Conservation (phyloP, 148 eudicot genomes). For the Gaultheria prostrata region DNA sequence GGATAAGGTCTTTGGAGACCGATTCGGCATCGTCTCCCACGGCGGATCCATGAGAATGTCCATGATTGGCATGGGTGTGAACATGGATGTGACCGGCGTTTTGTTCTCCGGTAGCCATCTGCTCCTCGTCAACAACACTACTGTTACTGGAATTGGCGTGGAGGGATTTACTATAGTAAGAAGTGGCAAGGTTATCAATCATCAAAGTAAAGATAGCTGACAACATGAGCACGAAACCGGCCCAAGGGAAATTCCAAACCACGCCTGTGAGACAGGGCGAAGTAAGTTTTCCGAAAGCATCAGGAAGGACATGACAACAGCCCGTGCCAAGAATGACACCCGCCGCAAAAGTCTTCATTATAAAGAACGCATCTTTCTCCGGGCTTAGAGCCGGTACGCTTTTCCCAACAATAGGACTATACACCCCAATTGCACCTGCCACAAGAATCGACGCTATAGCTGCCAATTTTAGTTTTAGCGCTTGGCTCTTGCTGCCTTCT, state of each 20-base stretch:
- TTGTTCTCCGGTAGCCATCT: not conserved
- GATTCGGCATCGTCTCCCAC: not conserved
- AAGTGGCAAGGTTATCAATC: not conserved
- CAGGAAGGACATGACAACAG: not conserved
- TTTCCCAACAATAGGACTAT: not conserved
- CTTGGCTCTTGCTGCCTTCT: not conserved
- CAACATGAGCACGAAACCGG: not conserved
- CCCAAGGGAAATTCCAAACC: not conserved
- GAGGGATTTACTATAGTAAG: not conserved
- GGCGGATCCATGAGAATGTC: not conserved
- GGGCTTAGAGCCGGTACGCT: not conserved
- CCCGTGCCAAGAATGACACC: not conserved
- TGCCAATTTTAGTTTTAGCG: not conserved
- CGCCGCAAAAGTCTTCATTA: not conserved
- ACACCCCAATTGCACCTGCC: not conserved
- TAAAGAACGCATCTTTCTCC: not conserved
- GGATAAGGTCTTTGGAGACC: not conserved
- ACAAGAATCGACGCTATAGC: not conserved
- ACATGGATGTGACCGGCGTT: not conserved
- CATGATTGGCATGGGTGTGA: not conserved
- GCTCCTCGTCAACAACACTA: not conserved
- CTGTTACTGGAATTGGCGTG: not conserved
- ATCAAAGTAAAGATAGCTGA: not conserved
- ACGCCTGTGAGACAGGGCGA: not conserved
- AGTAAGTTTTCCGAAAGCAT: not conserved